Evolutionary conservation across 2,329 filamentous ascomycete genomes (phyloP), one percentile per base, ranked within the genome.

Genomic region (Penicillium verrucosum): DNA sequence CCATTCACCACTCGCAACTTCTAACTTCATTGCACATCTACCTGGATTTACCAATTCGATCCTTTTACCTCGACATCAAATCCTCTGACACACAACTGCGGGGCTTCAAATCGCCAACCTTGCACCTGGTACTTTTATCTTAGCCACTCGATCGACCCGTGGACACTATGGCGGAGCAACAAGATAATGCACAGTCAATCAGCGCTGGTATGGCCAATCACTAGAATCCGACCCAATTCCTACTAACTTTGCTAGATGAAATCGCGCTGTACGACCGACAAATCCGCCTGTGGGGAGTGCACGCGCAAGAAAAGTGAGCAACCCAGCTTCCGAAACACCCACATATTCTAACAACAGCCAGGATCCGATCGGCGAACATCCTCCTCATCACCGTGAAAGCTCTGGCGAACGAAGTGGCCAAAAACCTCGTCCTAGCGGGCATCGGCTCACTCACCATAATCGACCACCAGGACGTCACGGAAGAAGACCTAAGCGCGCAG

Each of bases 221-320:
- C 0, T 27, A 25, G 10, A 41, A 36, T 12, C 2, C 23, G 3
- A 46, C 23, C n/a, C 51, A n/a, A 37, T 21, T 18, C 12, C 30
- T 54, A 44, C 37, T 40, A 49, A 47, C 50, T 32, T 30, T 8
- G 12, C 61, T 60, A 90, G 94, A 97, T 75, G 94, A 99, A 72
- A 96, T 97, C 69, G 94, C 93, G 14, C 85, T 97, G 6, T 99
- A 99, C 73, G 94, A 99, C 77, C 88, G 94, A 48, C 94, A 99
- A 74, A 97, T 99, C 68, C 89, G 94, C 52, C 86, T 99, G 30
- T 99, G 94, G 94, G 94, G 94, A 42, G 90, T 97, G 70, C 87
- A 94, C 68, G 94, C 94, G 7, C 94, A 99, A 74, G 89, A 96
- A 72, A 83, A 82, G 82, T 84, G 70, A 68, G 71, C 56, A 18